A percentile compares a stretch with the other conserved stretches of the same genome.
Evolutionary conservation across 2,329 filamentous ascomycete species (phyloP).

Genomic region (Claviceps humidiphila): DNA sequence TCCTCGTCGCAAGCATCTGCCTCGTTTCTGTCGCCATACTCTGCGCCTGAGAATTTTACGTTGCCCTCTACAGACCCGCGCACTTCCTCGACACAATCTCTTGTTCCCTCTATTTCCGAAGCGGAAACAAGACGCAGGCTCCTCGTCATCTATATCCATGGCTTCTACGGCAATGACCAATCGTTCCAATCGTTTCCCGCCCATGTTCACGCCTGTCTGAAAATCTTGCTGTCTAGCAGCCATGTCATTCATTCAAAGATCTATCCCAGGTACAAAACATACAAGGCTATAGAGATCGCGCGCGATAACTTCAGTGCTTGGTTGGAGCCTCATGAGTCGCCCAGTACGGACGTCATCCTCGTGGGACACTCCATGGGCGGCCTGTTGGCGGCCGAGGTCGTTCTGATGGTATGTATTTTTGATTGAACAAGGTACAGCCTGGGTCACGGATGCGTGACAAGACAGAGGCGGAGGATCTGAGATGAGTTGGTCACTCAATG

Average conservation of each 20-base stretch:
- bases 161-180: conserved; percentile 78
- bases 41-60: background rate
- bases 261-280: conserved; percentile 68
- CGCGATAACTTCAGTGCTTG: conserved; percentile 74
- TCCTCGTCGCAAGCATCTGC: background rate
- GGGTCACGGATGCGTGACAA: background rate
- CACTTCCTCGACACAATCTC: conserved; percentile 34
- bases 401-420: conserved; percentile 39
- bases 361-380: conserved; percentile 88
- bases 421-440: too few relatives aligned
- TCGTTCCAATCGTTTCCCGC: conserved; percentile 82
- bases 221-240: conserved; percentile 51
- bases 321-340: conserved; percentile 63
- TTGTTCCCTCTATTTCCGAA: conserved; percentile 17
- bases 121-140: conserved; percentile 38
- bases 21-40: background rate
- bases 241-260: conserved; percentile 80
- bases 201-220: conserved; percentile 67
- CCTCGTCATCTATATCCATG: conserved; percentile 74
- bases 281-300: conserved; percentile 57
- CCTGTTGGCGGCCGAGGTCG: conserved; percentile 66
- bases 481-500: background rate
- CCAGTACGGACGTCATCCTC: conserved; percentile 64
- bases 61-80: conserved; percentile 26
- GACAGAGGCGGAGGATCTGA: too few relatives aligned